Conservation (phyloP, 176 grass and related monocot species). For the Carex myosuroides region DNA sequence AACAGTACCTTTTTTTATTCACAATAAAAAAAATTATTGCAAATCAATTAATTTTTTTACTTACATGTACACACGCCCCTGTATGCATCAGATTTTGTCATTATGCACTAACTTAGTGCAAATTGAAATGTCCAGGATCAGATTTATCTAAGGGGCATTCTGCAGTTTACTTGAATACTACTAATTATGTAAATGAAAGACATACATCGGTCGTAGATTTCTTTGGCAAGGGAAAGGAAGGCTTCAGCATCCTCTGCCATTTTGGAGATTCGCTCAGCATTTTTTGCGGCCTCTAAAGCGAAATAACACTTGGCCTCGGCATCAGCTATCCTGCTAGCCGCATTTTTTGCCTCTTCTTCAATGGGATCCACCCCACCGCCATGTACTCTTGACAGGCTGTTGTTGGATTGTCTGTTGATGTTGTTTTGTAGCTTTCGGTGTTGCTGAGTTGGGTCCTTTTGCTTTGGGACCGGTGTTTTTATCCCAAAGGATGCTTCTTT, state of each 20-base stretch:
- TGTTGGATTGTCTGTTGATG: conserved; percentile 15
- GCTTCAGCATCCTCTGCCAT: conserved; percentile 63
- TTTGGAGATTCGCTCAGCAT: conserved; percentile 60
- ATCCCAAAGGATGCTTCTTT: conserved; percentile 39
- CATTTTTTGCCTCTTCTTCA: conserved; percentile 45
- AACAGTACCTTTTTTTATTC: no score
- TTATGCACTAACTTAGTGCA: not conserved
- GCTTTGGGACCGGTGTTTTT: conserved; percentile 43
- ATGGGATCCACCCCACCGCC: conserved; percentile 18
- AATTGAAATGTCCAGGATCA: not conserved
- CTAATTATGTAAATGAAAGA: not conserved
- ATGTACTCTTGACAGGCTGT: conserved; percentile 21
- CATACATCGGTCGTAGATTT: conserved; percentile 73
- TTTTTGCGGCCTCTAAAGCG: conserved; percentile 67
- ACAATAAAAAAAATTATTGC: no score
- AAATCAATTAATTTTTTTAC: no score
- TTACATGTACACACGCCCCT: not conserved
- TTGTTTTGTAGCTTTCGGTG: not conserved
- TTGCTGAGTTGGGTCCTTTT: conserved; percentile 36
- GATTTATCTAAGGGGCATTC: not conserved
- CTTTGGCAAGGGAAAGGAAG: conserved; percentile 46
- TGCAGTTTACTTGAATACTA: not conserved
- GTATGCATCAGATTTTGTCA: not conserved
- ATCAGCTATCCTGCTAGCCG: conserved; percentile 68
- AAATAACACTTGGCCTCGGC: conserved; percentile 70